Evolutionary conservation across 1,139 yeast species (phyloP).

Genomic region (Geotrichum carabidarum): DNA sequence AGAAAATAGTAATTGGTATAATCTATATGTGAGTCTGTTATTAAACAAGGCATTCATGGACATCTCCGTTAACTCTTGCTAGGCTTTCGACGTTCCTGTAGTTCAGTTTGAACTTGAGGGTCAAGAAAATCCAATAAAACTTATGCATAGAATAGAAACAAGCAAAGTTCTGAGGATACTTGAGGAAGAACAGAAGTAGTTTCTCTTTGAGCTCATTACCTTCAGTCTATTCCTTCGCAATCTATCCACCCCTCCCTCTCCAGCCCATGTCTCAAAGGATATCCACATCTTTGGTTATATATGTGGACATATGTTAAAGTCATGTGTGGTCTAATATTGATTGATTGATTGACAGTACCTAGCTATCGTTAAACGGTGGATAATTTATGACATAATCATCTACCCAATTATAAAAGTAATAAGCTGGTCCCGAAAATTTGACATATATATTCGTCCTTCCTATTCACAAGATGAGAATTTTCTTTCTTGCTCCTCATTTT

Average conservation of each 20-base stretch:
- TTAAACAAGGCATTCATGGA: not conserved
- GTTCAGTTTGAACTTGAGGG: slow-evolving; percentile 58
- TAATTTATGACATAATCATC: no score
- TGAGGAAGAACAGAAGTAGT: slow-evolving; percentile 10
- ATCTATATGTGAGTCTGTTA: slow-evolving; percentile 47
- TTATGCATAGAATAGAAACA: slow-evolving; percentile 70
- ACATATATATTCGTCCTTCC: not conserved
- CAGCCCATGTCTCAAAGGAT: no score
- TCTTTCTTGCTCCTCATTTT: not conserved
- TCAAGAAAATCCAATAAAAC: slow-evolving; percentile 44
- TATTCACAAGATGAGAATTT: not conserved
- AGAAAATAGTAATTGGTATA: slow-evolving; percentile 69
- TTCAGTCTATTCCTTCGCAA: no score
- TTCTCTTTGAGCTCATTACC: not conserved
- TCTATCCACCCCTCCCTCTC: no score
- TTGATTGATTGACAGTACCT: no score
- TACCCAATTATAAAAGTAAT: no score
- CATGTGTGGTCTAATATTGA: no score
- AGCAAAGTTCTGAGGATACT: slow-evolving; percentile 44
- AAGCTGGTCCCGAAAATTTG: not conserved
- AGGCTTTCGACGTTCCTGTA: slow-evolving; percentile 86
- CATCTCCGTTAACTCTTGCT: slow-evolving; percentile 2
- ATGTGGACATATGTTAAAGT: no score
- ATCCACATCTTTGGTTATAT: no score
- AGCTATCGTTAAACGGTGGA: no score